Percentiles rank a stretch among this genome's conserved stretches.
phyloP scores from a whole-genome alignment of 495 filamentous ascomycete species.

The Neurospora sp. region DNA sequence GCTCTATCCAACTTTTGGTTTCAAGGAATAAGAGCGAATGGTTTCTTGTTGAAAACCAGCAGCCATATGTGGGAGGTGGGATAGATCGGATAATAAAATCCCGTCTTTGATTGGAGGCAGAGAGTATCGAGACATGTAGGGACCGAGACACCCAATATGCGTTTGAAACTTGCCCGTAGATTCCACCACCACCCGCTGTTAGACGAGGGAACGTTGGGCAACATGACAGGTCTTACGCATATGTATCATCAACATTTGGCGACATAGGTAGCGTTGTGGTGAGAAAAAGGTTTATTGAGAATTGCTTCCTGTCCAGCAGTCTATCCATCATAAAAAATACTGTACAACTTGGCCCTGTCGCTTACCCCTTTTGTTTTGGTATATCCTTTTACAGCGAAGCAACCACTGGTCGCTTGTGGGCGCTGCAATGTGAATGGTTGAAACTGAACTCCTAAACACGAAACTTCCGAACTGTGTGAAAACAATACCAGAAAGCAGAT shows the following conservation, averaged over 20 bases:
- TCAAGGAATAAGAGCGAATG: background rate
- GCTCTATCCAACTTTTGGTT: background rate
- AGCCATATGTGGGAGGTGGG: background rate
- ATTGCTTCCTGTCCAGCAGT: background rate
- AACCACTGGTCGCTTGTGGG: background rate
- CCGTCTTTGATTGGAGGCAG: background rate
- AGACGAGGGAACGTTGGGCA: background rate
- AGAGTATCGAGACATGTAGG: background rate
- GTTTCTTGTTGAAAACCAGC: background rate
- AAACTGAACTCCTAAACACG: background rate
- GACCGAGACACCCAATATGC: background rate
- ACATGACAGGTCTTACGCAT: background rate
- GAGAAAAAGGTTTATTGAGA: background rate
- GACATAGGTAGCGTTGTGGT: background rate
- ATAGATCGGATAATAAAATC: background rate
- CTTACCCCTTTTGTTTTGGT: background rate
- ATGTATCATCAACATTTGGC: background rate
- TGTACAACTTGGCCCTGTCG: background rate
- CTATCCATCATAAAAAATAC: background rate
- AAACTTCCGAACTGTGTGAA: background rate
- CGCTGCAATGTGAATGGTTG: background rate
- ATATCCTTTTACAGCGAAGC: background rate
- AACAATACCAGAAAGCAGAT: slow-evolving; percentile 7
- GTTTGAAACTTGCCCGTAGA: background rate
- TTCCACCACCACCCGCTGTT: background rate